phyloP scores from a whole-genome alignment of 345 rosid genomes.

The Rhizophora apiculata region DNA sequence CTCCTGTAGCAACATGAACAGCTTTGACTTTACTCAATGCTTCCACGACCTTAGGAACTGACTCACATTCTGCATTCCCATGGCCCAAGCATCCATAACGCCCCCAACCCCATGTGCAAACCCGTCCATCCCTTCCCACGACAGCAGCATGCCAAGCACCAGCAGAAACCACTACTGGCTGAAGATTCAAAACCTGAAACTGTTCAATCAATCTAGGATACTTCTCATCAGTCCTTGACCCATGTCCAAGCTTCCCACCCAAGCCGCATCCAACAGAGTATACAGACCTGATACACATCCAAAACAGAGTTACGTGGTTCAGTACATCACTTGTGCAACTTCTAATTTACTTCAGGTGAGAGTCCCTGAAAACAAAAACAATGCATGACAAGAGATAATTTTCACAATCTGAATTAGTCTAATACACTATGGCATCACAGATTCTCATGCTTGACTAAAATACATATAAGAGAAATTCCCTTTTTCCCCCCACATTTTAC shows the following conservation, averaged over 20 bases:
- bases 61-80: constrained; percentile 77
- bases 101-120: constrained; percentile 99
- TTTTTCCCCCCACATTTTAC: constrained; percentile 22
- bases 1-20: constrained; percentile 82
- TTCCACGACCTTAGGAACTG: constrained; percentile 77
- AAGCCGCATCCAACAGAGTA: constrained; percentile 98
- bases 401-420: background rate
- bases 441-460: background rate
- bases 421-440: background rate
- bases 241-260: constrained; percentile 98
- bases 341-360: constrained; percentile 3
- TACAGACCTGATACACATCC: constrained; percentile 58
- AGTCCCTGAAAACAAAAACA: too few relatives aligned
- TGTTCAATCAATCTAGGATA: constrained; percentile 84
- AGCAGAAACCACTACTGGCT: constrained; percentile 88
- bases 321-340: background rate
- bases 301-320: background rate
- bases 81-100: constrained; percentile 94
- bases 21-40: constrained; percentile 69
- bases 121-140: constrained; percentile 82
- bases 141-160: constrained; percentile 99
- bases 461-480: background rate
- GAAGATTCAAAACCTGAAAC: constrained; percentile 62
- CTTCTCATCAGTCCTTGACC: constrained; percentile 68
- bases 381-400: background rate